These are phyloP conservation scores for Clathrospora elynae DNA, from an alignment of 2,329 filamentous ascomycete species.

Conservation along the genomic window DNA sequence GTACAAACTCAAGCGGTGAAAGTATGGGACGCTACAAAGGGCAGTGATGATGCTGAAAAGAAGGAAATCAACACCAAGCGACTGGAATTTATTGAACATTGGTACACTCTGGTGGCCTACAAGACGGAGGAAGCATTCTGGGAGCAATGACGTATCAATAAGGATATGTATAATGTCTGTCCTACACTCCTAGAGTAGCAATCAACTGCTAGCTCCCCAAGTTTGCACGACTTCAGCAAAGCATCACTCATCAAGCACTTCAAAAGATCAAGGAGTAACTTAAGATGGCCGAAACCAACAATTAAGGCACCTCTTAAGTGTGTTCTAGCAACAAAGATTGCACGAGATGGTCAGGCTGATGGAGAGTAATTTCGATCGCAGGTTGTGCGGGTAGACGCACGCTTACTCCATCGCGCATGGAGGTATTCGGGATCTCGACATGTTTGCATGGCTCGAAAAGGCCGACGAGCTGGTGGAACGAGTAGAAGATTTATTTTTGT, in stretches of 20 bases:
- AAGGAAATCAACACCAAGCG: background rate
- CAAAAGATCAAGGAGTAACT: background rate
- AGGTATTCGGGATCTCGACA: no score
- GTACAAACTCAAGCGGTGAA: background rate
- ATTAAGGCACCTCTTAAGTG: no score
- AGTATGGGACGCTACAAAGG: background rate
- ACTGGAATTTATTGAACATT: background rate
- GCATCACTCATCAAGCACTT: background rate
- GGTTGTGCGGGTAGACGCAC: no score
- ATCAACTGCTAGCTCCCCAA: background rate
- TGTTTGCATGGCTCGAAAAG: no score
- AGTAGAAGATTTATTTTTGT: no score
- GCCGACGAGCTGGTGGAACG: no score
- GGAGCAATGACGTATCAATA: background rate
- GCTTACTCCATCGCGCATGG: no score
- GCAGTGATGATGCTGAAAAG: background rate
- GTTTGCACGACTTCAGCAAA: background rate
- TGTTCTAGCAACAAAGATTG: no score
- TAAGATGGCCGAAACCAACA: no score
- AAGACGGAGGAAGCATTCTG: no score
- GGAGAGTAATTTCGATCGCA: no score
- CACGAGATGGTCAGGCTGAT: no score
- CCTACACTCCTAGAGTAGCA: background rate
- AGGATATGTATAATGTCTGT: background rate
- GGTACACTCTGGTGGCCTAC: background rate